These are phyloP conservation scores for Xanthoparmelia taractica DNA, from an alignment of 495 filamentous ascomycete genomes.

Conservation along the genomic window DNA sequence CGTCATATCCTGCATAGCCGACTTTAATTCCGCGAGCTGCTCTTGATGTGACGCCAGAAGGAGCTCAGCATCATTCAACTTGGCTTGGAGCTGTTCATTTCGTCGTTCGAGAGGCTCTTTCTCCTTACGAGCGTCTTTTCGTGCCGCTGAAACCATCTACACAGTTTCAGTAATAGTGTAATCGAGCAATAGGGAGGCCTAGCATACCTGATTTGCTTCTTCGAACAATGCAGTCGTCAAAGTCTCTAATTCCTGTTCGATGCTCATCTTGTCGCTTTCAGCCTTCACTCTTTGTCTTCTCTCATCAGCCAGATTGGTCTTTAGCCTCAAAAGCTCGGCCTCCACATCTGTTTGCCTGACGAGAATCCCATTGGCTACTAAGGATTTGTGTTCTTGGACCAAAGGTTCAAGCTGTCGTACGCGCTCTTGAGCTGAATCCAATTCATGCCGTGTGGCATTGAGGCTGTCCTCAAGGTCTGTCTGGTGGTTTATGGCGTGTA, in stretches of 20 bases:
- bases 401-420: conserved; percentile 60
- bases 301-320: conserved; percentile 58
- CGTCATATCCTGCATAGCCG: conserved; percentile 83
- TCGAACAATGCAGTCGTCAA: conserved; percentile 87
- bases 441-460: conserved; percentile 69
- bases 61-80: conserved; percentile 76
- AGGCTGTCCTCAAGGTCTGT: conserved; percentile 86
- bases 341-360: conserved; percentile 61
- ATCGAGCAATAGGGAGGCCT: conserved; percentile 5
- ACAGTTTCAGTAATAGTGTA: conserved; percentile 30
- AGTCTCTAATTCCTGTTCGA: conserved; percentile 78
- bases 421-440: conserved; percentile 64
- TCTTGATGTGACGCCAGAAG: conserved; percentile 85
- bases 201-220: conserved; percentile 74
- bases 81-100: conserved; percentile 69
- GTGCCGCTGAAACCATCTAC: conserved; percentile 81
- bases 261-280: conserved; percentile 65
- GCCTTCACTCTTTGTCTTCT: conserved; percentile 46
- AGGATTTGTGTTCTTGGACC: conserved; percentile 60
- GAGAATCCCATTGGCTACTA: conserved; percentile 63
- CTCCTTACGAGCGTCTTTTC: conserved; percentile 55
- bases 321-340: conserved; percentile 61
- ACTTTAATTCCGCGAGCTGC: conserved; percentile 83
- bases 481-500: conserved; percentile 96
- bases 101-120: conserved; percentile 66